These are phyloP conservation scores for Coix lacrymajobi DNA, from an alignment of 176 grass and related monocot genomes.

Conservation along the genomic window DNA sequence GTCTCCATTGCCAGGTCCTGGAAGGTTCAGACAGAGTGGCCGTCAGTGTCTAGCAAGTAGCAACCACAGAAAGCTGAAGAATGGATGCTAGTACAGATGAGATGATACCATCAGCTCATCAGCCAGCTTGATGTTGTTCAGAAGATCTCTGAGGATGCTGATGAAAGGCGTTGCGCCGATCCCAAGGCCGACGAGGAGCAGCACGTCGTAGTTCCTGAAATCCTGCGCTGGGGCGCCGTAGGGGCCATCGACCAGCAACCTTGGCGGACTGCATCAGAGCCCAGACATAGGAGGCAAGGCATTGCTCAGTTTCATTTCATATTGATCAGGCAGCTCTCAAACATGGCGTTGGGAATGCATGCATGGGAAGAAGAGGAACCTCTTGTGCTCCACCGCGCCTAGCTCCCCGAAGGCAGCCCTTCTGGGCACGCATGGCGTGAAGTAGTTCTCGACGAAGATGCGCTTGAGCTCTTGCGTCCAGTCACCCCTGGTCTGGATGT, in stretches of 20 bases:
- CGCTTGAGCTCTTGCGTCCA: conserved; percentile 83
- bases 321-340: not conserved
- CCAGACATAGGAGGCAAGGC: not conserved
- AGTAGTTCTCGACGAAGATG: conserved; percentile 77
- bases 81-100: not conserved
- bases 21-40: not conserved
- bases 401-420: conserved; percentile 53
- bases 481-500: conserved; percentile 77
- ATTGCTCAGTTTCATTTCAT: conserved; percentile 19
- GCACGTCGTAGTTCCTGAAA: conserved; percentile 76
- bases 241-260: conserved; percentile 76
- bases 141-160: conserved; percentile 73
- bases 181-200: conserved; percentile 71
- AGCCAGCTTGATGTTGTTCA: conserved; percentile 79
- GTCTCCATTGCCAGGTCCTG: conserved; percentile 69
- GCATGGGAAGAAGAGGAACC: conserved; percentile 45
- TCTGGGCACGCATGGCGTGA: conserved; percentile 44
- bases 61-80: not conserved
- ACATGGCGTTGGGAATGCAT: not conserved
- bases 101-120: conserved; percentile 47
- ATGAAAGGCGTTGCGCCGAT: conserved; percentile 88
- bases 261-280: conserved; percentile 49
- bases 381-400: conserved; percentile 49
- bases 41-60: not conserved
- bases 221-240: conserved; percentile 76